Conservation (phyloP, 345 rosid genomes). For the Turritis glabra region DNA sequence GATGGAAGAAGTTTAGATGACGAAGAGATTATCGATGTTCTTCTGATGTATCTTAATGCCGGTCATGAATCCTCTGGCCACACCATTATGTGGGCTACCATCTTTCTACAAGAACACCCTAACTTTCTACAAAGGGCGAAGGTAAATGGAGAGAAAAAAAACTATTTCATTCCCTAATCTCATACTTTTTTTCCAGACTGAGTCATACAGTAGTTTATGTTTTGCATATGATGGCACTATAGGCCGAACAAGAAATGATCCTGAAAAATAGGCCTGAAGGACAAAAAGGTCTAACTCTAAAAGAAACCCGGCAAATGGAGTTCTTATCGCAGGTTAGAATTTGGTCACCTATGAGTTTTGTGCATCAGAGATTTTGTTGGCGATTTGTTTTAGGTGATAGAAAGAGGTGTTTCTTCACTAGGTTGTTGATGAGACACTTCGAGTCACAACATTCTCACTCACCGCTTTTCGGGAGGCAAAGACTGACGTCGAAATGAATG, state of each 20-base stretch:
- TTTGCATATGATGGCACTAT: background rate
- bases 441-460: constrained; percentile 49
- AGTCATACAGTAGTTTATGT: background rate
- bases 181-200: background rate
- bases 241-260: constrained; percentile 77
- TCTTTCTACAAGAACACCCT: constrained; percentile 53
- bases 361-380: background rate
- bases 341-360: background rate
- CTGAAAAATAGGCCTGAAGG: constrained; percentile 44
- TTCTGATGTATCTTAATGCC: constrained; percentile 88
- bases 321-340: constrained; percentile 38
- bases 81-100: constrained; percentile 79
- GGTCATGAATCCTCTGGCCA: constrained; percentile 97
- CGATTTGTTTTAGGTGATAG: background rate
- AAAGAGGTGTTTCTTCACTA: constrained; percentile 25
- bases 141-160: constrained; percentile 32
- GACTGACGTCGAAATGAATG: constrained; percentile 43
- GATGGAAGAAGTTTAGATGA: constrained; percentile 62
- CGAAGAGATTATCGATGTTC: constrained; percentile 75
- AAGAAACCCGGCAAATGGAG: constrained; percentile 74
- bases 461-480: constrained; percentile 53
- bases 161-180: background rate
- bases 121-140: constrained; percentile 52
- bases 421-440: constrained; percentile 64
- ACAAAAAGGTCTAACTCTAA: constrained; percentile 58